phyloP scores from a whole-genome alignment of 352 stramenopile genomes.

The Sclerospora graminicola region DNA sequence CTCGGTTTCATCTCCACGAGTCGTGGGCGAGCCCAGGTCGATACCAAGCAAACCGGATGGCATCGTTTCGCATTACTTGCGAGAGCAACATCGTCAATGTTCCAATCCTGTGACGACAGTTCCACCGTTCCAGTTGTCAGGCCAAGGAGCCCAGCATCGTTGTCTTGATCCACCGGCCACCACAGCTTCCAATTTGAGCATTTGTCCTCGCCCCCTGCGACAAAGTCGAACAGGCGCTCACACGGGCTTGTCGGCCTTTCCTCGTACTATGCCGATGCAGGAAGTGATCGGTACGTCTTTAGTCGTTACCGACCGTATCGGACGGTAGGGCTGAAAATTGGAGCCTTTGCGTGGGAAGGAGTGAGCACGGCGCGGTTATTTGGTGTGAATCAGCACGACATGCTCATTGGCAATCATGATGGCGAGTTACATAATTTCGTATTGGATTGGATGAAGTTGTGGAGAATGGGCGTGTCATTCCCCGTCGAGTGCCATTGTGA shows the following conservation, averaged over 20 bases:
- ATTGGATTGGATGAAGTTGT: conserved; percentile 57
- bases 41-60: conserved; percentile 55
- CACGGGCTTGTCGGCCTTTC: conserved; percentile 30
- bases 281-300: too few species aligned
- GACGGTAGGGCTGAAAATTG: conserved; percentile 45
- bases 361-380: conserved; percentile 56
- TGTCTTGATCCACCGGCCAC: conserved; percentile 70
- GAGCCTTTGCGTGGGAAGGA: conserved; percentile 50
- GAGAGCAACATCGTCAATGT: too few species aligned
- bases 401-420: conserved; percentile 70
- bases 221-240: conserved; percentile 41
- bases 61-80: conserved; percentile 84
- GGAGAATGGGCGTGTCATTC: conserved; percentile 63
- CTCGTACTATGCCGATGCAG: conserved; percentile 46
- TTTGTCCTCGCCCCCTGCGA: conserved; percentile 49
- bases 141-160: conserved; percentile 39
- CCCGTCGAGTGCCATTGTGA: conserved; percentile 52
- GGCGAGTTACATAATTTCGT: conserved; percentile 46
- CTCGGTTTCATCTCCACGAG: conserved; percentile 10
- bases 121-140: conserved; percentile 73
- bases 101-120: conserved; percentile 79
- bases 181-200: conserved; percentile 46
- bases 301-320: conserved; percentile 63
- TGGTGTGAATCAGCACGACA: conserved; percentile 43
- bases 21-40: too few species aligned